Evolutionary conservation across 768 basidiomycete genomes (phyloP), one percentile per base, ranked within the genome.

Genomic region (Suillus clintonianus): DNA sequence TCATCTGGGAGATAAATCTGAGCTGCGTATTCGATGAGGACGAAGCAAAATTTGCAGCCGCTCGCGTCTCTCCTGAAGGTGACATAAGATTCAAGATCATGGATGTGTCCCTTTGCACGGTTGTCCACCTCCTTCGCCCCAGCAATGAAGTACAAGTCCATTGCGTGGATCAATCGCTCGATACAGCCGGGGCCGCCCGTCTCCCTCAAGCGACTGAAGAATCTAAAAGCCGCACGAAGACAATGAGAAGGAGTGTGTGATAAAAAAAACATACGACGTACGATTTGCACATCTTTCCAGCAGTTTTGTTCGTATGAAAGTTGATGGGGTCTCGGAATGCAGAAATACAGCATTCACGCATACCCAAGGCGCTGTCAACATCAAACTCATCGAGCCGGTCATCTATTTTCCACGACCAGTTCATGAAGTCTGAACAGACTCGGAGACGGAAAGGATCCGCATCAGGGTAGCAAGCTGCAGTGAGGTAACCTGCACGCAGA

Each of bases 361-460:
- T 72, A 1, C 72, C 71, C 64, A 72, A 70, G 13, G 71, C 72
- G 41, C 72, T 65, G 5, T 60, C 66, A 43, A 72, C 67, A 51
- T 75, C 73, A 34, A 71, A 69, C 32, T 43, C 42, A 43, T 43
- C 19, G 42, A 43, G 17, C 9, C 19, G 9, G 64, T 80, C 78
- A 65, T 82, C 80, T 63, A 79, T n/a, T n/a, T n/a, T n/a, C 68
- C 37, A 75, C 77, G 78, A 63, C 69, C 74, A 79, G 64, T 76
- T 79, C 85, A 91, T 83, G 69, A 88, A 90, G 73, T 91, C 89
- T 5, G 85, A 84, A 65, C 86, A 82, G 64, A 88, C 82, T 34
- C 87, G 86, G 39, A 91, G 82, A 54, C 85, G 84, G 64, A 84
- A 82, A 43, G 79, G 71, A 19, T 83, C 76, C 22, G 84, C 78